Conservation (phyloP, 208 protist species). For the Leishmania major region DNA sequence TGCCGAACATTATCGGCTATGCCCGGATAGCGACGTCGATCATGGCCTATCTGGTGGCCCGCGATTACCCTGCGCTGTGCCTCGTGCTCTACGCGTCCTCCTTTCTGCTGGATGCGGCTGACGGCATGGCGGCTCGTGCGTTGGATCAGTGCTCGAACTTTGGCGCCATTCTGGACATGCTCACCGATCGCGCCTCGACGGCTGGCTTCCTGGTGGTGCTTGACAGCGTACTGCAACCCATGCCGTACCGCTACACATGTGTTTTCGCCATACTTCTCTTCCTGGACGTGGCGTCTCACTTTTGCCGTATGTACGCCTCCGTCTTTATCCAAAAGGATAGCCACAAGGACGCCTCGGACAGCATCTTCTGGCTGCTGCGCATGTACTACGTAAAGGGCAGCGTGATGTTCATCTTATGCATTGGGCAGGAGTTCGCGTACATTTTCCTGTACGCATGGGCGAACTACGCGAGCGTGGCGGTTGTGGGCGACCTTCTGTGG, state of each 20-base stretch:
- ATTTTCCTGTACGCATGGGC: conserved; percentile 83
- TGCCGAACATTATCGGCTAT: conserved; percentile 95
- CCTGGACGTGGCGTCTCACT: conserved; percentile 94
- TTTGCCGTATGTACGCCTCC: conserved; percentile 92
- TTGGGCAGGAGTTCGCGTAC: conserved; percentile 94
- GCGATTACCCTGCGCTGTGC: conserved; percentile 68
- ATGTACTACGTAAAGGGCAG: conserved; percentile 92
- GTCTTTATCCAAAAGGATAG: conserved; percentile 60
- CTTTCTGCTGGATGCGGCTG: conserved; percentile 90
- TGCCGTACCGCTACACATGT: conserved; percentile 61
- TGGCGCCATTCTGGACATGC: conserved; percentile 94
- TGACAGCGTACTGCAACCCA: conserved; percentile 67
- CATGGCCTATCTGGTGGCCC: conserved; percentile 69
- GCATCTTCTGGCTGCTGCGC: conserved; percentile 76
- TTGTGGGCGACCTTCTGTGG: conserved; percentile 33
- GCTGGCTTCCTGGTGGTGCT: conserved; percentile 90
- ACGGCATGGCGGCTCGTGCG: conserved; percentile 89
- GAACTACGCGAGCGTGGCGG: conserved; percentile 40
- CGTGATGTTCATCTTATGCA: conserved; percentile 86
- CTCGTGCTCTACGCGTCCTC: conserved; percentile 76
- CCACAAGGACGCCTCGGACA: conserved; percentile 91
- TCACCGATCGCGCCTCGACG: conserved; percentile 93
- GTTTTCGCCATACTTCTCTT: conserved; percentile 73
- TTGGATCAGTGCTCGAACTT: conserved; percentile 92
- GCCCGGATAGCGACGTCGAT: conserved; percentile 72